phyloP scores from a whole-genome alignment of 2,329 filamentous ascomycete genomes.

The Pseudogymnoascus sp. region DNA sequence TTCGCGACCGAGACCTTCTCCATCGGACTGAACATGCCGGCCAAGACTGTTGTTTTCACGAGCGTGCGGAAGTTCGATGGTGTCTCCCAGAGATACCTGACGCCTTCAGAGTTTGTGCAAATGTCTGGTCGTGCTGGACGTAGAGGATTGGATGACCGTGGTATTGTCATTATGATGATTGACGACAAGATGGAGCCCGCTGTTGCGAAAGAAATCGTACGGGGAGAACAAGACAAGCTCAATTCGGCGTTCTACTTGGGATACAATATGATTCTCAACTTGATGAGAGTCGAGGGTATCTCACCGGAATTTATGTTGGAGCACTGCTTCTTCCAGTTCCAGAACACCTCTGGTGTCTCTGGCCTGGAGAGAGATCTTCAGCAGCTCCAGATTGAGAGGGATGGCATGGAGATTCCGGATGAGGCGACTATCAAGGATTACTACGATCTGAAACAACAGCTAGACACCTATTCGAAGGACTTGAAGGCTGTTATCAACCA shows the following conservation, averaged over 20 bases:
- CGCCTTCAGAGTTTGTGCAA: conserved; percentile 93
- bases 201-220: conserved; percentile 90
- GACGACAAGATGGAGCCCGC: conserved; percentile 93
- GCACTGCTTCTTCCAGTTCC: conserved; percentile 95
- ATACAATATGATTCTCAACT: conserved; percentile 98
- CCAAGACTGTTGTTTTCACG: conserved; percentile 98
- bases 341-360: conserved; percentile 84
- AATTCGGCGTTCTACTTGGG: conserved; percentile 97
- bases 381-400: conserved; percentile 68
- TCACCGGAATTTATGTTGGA: conserved; percentile 99
- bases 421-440: conserved; percentile 90
- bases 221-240: conserved; percentile 91
- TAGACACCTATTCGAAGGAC: conserved; percentile 77
- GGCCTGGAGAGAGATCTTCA: conserved; percentile 76
- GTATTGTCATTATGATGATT: conserved; percentile 99
- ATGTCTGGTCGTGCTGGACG: conserved; percentile 97
- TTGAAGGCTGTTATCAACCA: conserved; percentile 90
- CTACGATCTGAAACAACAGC: conserved; percentile 78
- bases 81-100: conserved; percentile 70
- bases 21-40: conserved; percentile 97
- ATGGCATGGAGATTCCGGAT: conserved; percentile 71
- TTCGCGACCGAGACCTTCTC: conserved; percentile 99
- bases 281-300: conserved; percentile 97
- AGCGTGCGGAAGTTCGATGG: conserved; percentile 95
- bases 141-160: conserved; percentile 92